Base-by-base conservation (phyloP, 2,329 filamentous ascomycete genomes). In the Raffaelea ambrosiae region DNA sequence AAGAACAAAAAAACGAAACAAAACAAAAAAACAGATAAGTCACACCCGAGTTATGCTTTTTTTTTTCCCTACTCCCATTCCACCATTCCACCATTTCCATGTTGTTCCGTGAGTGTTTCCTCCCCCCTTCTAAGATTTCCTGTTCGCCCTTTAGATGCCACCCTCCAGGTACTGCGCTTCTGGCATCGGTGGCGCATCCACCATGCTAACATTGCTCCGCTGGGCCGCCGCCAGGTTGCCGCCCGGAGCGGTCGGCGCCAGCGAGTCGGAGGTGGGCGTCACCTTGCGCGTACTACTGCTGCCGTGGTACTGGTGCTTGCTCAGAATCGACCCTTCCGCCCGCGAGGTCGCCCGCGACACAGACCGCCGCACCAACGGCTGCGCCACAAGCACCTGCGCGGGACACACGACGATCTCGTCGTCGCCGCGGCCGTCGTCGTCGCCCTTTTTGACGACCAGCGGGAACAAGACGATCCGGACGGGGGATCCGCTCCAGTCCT, bases 331-430 rank as follows among this genome's bases (percentile, higher is more conserved):
- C 7, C 26, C 26, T 13, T 29, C 26, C 7, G 26, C 26, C 7
- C 33, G 43, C 62, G 58, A 36, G 56, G 58, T 48, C 51, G 57
- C 51, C 51, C 56, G 40, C 52, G 51, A 48, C 46, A 51, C 23
- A 1, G 46, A 19, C 8, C 52, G 54, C 39, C 50, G 51, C 31
- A 58, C 59, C 55, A 70, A 63, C 43, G 74, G 63, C 58, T 68
- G 63, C 57, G 84, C 85, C 40, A 96, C 79, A 51, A 97, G 77
- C 33, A 98, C 93, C 65, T 97, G 91, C 7, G 94, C 93, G 10
- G 91, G 91, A 61, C 86, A 95, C 40, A 98, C 88, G 42, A 97
- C 90, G 54, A 95, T 88, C 72, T 97, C 90, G 56, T 96, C 89
- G 47, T 96, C 88, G 47, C 90, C 91, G 46, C 84, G 77, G 21